Evolutionary conservation across 257 asterid species (phyloP).

Genomic region (Lycium barbarum): DNA sequence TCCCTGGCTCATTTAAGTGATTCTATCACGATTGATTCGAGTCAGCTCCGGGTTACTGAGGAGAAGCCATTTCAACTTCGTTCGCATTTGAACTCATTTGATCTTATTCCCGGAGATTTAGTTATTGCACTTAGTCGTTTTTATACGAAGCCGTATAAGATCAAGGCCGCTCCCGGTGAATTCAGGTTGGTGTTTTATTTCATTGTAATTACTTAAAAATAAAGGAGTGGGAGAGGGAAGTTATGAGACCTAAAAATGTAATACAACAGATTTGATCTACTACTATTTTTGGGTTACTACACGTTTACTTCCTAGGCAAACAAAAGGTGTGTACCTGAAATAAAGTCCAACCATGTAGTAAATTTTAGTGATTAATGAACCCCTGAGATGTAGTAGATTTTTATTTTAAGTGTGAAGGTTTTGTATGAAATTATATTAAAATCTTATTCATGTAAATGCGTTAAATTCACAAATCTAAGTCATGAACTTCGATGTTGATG

Average conservation of each 20-base stretch:
- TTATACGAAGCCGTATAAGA: background rate
- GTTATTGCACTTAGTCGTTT: constrained; percentile 27
- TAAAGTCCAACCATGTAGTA: background rate
- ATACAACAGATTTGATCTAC: background rate
- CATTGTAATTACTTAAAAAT: background rate
- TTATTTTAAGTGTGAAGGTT: background rate
- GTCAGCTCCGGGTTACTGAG: background rate
- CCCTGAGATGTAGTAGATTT: background rate
- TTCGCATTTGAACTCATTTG: constrained; percentile 9
- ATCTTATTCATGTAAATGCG: too few relatives aligned
- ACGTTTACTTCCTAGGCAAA: background rate
- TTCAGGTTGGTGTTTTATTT: constrained; percentile 20
- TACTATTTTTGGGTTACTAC: background rate
- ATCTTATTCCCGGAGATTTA: constrained; percentile 26
- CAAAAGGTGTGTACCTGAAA: too few relatives aligned
- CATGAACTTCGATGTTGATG: background rate
- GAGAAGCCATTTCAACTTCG: constrained; percentile 21
- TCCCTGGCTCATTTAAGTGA: background rate
- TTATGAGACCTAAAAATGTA: background rate
- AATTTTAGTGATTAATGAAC: background rate
- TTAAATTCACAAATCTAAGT: background rate
- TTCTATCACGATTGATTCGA: background rate
- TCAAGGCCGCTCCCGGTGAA: constrained; percentile 30
- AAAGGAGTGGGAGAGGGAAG: background rate
- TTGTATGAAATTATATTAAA: background rate